Base-by-base conservation (phyloP, 2,329 filamentous ascomycete species). In the Fusarium pilosicola region DNA sequence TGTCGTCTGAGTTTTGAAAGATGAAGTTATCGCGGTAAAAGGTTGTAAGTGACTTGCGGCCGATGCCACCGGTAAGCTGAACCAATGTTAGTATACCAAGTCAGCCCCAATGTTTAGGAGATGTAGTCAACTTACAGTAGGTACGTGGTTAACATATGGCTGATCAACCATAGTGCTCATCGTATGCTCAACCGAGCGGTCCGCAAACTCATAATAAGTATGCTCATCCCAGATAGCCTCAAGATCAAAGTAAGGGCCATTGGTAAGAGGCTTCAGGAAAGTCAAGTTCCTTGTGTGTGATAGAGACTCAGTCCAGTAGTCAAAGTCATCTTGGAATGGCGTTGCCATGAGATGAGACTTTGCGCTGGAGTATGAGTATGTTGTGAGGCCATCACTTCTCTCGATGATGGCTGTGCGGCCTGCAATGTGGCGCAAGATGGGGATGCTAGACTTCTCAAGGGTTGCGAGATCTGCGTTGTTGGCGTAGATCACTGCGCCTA, bases 131-230 rank as follows among this genome's bases (percentile, higher is more conserved):
- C 87, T 84, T 76, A 91, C 86, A 0, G 92, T 94, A 0, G 92
- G 91, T 5, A 94, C 85, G 78, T 95, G 92, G 78, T 95, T 95
- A 3, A 95, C 93, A 76, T 95, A 94, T 4, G 93, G 93, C 79
- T 94, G 90, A 54, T 91, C 86, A 4, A 94, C 92, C 93, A 95
- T 95, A 0, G 93, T 95, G n/a, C 86, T 86, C 93, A 95, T 95
- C 0, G 93, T 95, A 72, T 90, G 88, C 70, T 90, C 89, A 0
- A 94, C 92, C 5, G 89, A 89, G 17, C 92, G 87, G 62, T 91
- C 89, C 3, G 81, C 89, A 79, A 95, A 95, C 78, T 95, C 92
- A 74, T 88, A 92, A 48, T 87, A 86, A 0, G 91, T 93, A 79
- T 96, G 93, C 80, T 95, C 92, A 13, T 94, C 92, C 93, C 93